Evolutionary conservation across 306 rosid species (phyloP).

Genomic region (Corylus americana): DNA sequence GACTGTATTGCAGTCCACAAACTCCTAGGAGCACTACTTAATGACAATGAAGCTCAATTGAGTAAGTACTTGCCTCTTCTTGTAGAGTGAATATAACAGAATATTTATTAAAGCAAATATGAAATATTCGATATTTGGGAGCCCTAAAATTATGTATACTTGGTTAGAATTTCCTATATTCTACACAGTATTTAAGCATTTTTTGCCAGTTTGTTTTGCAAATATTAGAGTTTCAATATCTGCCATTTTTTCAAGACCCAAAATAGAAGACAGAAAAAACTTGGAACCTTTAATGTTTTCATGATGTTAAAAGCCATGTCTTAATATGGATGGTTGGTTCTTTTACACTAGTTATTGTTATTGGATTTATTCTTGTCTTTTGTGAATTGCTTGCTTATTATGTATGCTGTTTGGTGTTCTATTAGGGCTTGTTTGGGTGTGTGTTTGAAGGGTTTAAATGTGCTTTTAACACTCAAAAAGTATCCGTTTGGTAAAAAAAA

Average conservation of each 20-base stretch:
- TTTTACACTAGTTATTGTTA: background rate
- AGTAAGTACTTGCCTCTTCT: conserved; percentile 48
- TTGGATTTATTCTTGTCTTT: background rate
- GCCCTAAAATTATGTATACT: background rate
- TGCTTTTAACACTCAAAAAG: no score
- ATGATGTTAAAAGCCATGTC: background rate
- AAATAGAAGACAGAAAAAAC: background rate
- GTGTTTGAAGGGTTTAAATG: no score
- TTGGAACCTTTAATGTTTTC: background rate
- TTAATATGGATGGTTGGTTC: background rate
- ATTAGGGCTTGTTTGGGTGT: no score
- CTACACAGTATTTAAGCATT: background rate
- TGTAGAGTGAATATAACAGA: background rate
- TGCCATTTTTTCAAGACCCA: background rate
- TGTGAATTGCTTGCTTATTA: background rate
- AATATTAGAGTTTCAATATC: background rate
- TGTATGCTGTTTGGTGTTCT: background rate
- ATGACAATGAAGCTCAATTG: conserved; percentile 61
- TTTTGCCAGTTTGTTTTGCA: background rate
- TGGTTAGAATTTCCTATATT: conserved; percentile 5
- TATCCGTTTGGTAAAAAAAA: no score
- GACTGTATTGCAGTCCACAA: conserved; percentile 78
- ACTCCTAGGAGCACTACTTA: conserved; percentile 64
- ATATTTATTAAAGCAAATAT: background rate
- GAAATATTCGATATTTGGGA: background rate